These are phyloP conservation scores for Mycena epipterygia DNA, from an alignment of 768 basidiomycete genomes.

Conservation along the genomic window DNA sequence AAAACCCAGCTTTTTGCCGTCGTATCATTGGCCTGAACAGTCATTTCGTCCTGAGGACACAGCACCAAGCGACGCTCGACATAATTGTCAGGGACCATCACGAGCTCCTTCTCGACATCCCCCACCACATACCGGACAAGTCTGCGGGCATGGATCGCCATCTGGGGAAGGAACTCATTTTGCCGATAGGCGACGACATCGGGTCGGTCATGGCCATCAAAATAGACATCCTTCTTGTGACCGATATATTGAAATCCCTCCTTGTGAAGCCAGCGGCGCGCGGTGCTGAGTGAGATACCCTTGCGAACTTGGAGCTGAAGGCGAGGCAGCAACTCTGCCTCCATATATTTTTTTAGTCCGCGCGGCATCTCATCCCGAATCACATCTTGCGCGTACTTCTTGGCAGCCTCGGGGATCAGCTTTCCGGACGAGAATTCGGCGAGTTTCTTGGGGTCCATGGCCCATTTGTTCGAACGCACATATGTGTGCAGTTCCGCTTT, in stretches of 20 bases:
- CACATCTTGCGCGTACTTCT: conserved; percentile 29
- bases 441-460: conserved; percentile 37
- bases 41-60: background rate
- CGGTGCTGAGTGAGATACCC: conserved; percentile 40
- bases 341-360: conserved; percentile 38
- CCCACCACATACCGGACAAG: background rate
- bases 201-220: conserved; percentile 22
- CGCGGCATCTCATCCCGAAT: conserved; percentile 37
- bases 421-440: conserved; percentile 22
- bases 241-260: conserved; percentile 10
- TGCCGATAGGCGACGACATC: background rate
- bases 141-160: no score
- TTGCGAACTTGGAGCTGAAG: conserved; percentile 14
- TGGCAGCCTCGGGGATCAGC: conserved; percentile 26
- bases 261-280: conserved; percentile 9
- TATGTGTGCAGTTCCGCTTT: conserved; percentile 28
- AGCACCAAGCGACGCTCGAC: no score
- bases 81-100: background rate
- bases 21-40: background rate
- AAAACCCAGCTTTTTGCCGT: conserved; percentile 46
- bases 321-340: conserved; percentile 26
- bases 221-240: conserved; percentile 28
- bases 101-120: background rate
- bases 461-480: conserved; percentile 41
- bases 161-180: no score